Evolutionary conservation across 305 asterid genomes (phyloP), one percentile per base, ranked within the genome.

Genomic region (Lippia alba): DNA sequence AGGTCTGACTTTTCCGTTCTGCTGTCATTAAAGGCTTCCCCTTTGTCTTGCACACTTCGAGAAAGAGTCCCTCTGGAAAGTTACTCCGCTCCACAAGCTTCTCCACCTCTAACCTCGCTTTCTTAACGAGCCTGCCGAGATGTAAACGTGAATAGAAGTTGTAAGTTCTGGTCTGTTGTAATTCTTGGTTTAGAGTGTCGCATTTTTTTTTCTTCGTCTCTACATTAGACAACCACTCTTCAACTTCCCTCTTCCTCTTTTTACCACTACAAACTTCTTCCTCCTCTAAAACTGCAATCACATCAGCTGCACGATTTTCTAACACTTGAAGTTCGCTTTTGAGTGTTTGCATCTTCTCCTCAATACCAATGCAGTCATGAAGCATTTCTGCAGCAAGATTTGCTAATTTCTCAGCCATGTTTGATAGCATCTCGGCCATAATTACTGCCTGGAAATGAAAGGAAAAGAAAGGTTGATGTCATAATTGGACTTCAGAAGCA

Each of bases 401-500:
- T n/a, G 59, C 49, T 24, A 69, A 34, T 64, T 24, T 69, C 57
- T 69, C 74, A 11, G 55, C 66, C 64, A 69, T 58, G 74, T 69
- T 69, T 69, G 74, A 30, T 15, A 56, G 18, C 74, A 69, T 30
- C 66, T 69, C 72, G 19, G 72, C 72, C 72, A 67, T 67, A 50
- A 20, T 48, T 12, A 48, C 41, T 14, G 40, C 46, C 69, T 64
- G 69, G 20, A 24, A 64, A 30, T 20, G 0, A 6, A 63, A 3
- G 10, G 12, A 45, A 3, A 12, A 46, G 24, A 46, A 15, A 15
- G 55, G 6, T 8, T 49, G 4, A 49, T 49, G n/a, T 12, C n/a
- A n/a, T 49, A 8, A 15, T 49, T 14, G 19, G 6, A 12, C 12
- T 46, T 64, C 8, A 14, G 5, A 33, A 36, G 41, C 41, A 36